Evolutionary conservation across 345 rosid genomes (phyloP), one percentile per base, ranked within the genome.

Genomic region (Dimocarpus longan): DNA sequence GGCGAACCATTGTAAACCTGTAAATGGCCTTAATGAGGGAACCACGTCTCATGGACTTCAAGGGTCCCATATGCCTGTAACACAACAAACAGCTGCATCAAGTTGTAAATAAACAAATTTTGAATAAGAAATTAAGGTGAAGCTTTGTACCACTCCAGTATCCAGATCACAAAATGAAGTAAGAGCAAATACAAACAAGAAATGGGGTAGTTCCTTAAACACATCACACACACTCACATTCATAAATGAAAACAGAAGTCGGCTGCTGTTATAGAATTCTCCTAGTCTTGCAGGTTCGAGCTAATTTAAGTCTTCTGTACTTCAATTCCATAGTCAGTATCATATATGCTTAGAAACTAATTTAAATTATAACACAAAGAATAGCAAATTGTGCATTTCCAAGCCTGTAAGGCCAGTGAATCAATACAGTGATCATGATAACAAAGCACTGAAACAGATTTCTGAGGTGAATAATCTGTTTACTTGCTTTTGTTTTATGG

Each of bases 1-100:
- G 99, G 70, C 48, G 87, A 66, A 94, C 93, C 80, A 74, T 82
- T 5, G 97, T 96, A 87, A 91, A 93, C 73, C 86, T 92, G 90
- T 88, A 84, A 59, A 96, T 86, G 63, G 93, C 94, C 78, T 93
- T 96, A 42, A 89, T 42, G 3, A 96, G 87, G 57, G 91, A 86
- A 76, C 97, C 98, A 43, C 87, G 80, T 75, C 80, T 89, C 91
- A 86, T 85, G 71, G 89, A 88, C 80, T 87, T 88, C 88, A 94
- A 81, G 22, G 97, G 71, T 72, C 99, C 97, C 97, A 93, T 94
- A 77, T 93, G 97, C 65, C 98, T 96, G 84, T 56, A 74, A 67
- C 74, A 84, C 70, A 9, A 82, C 80, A 46, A 37, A 59, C 13
- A 59, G 78, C 48, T 62, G 57, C 44, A 70, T 37, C 48, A 16